These are phyloP conservation scores for Clarireedia paspali DNA, from an alignment of 2,329 filamentous ascomycete species.

Conservation along the genomic window DNA sequence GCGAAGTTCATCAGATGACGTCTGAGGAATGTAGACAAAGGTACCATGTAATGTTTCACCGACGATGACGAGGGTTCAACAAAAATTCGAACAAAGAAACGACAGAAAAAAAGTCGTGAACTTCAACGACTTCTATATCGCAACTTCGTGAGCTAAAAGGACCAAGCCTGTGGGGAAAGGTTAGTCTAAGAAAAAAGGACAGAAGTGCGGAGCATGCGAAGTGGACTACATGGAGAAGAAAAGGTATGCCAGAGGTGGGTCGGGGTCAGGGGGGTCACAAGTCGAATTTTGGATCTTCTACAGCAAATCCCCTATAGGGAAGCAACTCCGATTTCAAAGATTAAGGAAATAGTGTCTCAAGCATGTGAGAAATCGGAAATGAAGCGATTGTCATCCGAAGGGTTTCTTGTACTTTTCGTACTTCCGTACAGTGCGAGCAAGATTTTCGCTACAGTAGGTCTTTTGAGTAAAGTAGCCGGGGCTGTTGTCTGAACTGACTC, in stretches of 20 bases:
- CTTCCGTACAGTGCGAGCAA: background rate
- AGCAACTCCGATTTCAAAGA: background rate
- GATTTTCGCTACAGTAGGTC: background rate
- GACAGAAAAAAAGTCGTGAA: too few relatives aligned
- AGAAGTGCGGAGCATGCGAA: background rate
- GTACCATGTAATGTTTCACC: too few relatives aligned
- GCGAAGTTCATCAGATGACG: too few relatives aligned
- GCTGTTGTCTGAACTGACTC: too few relatives aligned
- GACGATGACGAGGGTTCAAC: too few relatives aligned
- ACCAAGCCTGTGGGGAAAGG: background rate
- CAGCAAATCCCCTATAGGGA: background rate
- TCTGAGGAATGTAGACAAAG: too few relatives aligned
- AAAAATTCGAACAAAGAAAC: too few relatives aligned
- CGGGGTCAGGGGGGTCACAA: background rate
- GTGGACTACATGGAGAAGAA: background rate
- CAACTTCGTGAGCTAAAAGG: background rate
- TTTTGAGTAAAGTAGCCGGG: too few relatives aligned
- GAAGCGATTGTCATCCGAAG: background rate
- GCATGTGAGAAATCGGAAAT: background rate
- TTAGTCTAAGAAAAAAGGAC: background rate
- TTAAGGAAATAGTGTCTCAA: background rate
- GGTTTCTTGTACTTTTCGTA: background rate
- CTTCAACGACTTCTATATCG: too few relatives aligned
- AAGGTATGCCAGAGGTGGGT: background rate
- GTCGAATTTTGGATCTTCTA: background rate